Conservation (phyloP, 345 rosid species). For the Dimocarpus longan region DNA sequence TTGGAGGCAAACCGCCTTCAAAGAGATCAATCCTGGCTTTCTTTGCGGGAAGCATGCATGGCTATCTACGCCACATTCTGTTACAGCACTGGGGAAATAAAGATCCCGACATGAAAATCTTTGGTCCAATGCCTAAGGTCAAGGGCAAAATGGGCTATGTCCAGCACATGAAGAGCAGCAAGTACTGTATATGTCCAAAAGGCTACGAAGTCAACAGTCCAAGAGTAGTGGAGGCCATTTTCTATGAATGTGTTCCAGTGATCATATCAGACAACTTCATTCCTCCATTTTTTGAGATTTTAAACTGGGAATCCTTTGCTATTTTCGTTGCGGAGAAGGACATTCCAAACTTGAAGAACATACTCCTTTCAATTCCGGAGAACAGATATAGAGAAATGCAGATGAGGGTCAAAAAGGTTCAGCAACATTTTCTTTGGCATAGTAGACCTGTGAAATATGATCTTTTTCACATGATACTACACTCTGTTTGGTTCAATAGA, state of each 20-base stretch:
- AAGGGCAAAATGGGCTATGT: slow-evolving; percentile 67
- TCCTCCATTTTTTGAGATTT: slow-evolving; percentile 80
- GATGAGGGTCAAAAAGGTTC: slow-evolving; percentile 76
- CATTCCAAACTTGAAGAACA: slow-evolving; percentile 74
- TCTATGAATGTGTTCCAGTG: slow-evolving; percentile 89
- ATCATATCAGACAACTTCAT: slow-evolving; percentile 90
- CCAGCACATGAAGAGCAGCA: slow-evolving; percentile 88
- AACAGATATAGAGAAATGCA: slow-evolving; percentile 64
- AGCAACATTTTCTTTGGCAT: slow-evolving; percentile 97
- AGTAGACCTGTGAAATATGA: slow-evolving; percentile 72
- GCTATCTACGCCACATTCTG: slow-evolving; percentile 78
- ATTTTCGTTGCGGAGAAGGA: slow-evolving; percentile 86
- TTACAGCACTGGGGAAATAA: slow-evolving; percentile 74
- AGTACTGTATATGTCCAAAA: slow-evolving; percentile 91
- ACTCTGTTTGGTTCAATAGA: slow-evolving; percentile 87
- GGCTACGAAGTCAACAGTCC: slow-evolving; percentile 97
- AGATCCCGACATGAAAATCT: slow-evolving; percentile 91
- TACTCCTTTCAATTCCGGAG: slow-evolving; percentile 64
- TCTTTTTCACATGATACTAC: slow-evolving; percentile 92
- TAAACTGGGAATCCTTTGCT: slow-evolving; percentile 93
- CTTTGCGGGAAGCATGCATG: slow-evolving; percentile 94
- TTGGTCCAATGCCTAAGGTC: slow-evolving; percentile 55
- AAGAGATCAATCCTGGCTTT: slow-evolving; percentile 76
- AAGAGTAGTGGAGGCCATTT: slow-evolving; percentile 86
- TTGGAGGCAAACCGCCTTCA: slow-evolving; percentile 78